These are phyloP conservation scores for Trametes coccinea DNA, from an alignment of 768 basidiomycete species.

Conservation along the genomic window DNA sequence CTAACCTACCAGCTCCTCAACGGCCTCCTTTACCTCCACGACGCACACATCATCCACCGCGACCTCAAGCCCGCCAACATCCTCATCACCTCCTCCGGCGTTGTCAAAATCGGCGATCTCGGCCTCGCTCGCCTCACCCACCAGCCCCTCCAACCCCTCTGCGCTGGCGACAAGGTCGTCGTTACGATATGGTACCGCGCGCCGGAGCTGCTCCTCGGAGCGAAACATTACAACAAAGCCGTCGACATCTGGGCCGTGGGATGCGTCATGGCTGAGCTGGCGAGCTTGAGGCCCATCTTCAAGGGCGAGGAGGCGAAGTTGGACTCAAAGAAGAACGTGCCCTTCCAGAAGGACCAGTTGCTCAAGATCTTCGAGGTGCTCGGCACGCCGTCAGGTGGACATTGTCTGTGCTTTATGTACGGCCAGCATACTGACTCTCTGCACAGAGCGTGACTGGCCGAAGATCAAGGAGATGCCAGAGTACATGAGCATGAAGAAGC, in stretches of 20 bases:
- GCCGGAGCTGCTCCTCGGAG: constrained; percentile 93
- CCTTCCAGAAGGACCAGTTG: constrained; percentile 95
- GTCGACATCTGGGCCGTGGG: constrained; percentile 98
- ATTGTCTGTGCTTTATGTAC: no score
- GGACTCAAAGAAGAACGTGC: constrained; percentile 95
- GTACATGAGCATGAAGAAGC: constrained; percentile 76
- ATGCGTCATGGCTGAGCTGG: constrained; percentile 95
- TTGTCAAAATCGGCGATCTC: constrained; percentile 98
- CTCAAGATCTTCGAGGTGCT: constrained; percentile 95
- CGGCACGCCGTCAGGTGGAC: constrained; percentile 82
- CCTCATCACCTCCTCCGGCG: constrained; percentile 83
- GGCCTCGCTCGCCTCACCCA: constrained; percentile 91
- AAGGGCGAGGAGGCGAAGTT: constrained; percentile 99
- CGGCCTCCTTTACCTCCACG: constrained; percentile 93
- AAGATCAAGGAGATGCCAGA: constrained; percentile 85
- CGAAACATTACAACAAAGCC: constrained; percentile 96
- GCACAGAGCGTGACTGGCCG: constrained; percentile 82
- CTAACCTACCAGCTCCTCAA: constrained; percentile 93
- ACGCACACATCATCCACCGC: constrained; percentile 92
- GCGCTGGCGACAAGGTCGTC: constrained; percentile 95
- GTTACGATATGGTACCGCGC: constrained; percentile 99
- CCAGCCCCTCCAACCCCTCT: constrained; percentile 88
- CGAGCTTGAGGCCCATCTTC: constrained; percentile 93
- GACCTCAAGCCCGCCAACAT: constrained; percentile 99
- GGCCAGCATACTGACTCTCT: background rate